Base-by-base conservation (phyloP, 805 yeast genomes). In the Saturnispora bothae region DNA sequence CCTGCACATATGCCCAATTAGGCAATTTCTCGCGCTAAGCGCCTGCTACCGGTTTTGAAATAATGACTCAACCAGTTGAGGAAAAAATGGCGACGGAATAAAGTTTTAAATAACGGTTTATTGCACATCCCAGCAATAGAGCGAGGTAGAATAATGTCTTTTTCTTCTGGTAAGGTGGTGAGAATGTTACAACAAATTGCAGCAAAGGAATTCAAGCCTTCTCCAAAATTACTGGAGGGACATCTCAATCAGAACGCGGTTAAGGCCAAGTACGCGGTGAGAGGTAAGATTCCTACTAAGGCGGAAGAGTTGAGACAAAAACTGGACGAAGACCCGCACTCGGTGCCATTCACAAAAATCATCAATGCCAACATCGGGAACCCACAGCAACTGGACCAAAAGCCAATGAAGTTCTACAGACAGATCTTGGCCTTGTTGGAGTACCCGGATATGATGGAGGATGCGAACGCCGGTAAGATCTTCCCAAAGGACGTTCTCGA, bases 291-390 rank as follows among this genome's bases (percentile, higher is more conserved):
- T 43, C 97, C 98, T n/a, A 73, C 80, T 45, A 75, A 85, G 48
- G 97, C 98, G 19, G 97, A 89, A 51, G 83, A 85, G 53, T 63
- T 92, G 42, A 68, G 78, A 42, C 62, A 60, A 8, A 70, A 73
- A 48, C 65, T 92, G 28, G 55, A 58, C 9, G 56, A 63, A 30
- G 65, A 72, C 28, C 78, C 82, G 19, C 66, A 65, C 15, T 73
- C 82, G 4, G 63, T 85, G 46, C 94, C 95, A 1, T 92, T 86
- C 54, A 61, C 71, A 31, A 64, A 71, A 43, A 83, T 92, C 50
- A 81, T 94, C 55, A 78, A 76, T 52, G 92, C 96, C 46, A 92
- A 92, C 57, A 92, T 92, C 45, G 99, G 99, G 22, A 92, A 92
- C 57, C 99, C 99, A 2, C 99, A 92, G 61, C 97, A 89, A 57